Conservation (phyloP, 2,329 filamentous ascomycete genomes). For the Aspergillus transmontanensis region DNA sequence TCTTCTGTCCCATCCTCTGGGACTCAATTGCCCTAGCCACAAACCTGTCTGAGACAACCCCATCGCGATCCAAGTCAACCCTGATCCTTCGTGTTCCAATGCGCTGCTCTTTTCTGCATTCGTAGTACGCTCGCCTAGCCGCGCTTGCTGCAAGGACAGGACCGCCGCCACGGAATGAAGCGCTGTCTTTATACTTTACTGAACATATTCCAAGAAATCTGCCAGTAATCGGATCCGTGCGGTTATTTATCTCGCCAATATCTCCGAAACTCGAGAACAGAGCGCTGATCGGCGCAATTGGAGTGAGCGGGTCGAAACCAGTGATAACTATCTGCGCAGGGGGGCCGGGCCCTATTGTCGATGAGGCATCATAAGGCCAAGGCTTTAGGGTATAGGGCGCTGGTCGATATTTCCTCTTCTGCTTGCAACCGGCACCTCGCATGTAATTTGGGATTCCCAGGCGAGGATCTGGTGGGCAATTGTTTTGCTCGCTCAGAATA, state of each 20-base stretch:
- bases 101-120: conserved; percentile 74
- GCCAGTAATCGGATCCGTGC: conserved; percentile 91
- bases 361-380: conserved; percentile 78
- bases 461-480: conserved; percentile 79
- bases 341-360: conserved; percentile 84
- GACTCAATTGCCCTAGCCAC: conserved; percentile 73
- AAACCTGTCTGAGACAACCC: conserved; percentile 76
- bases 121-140: conserved; percentile 74
- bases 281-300: conserved; percentile 57
- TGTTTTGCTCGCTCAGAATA: conserved; percentile 56
- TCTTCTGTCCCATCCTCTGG: conserved; percentile 58
- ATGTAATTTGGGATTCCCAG: conserved; percentile 67
- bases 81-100: conserved; percentile 77
- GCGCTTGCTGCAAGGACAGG: conserved; percentile 73
- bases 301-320: conserved; percentile 90
- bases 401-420: conserved; percentile 71
- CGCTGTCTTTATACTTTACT: conserved; percentile 80
- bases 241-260: conserved; percentile 87
- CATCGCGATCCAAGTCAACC: conserved; percentile 88
- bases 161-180: conserved; percentile 52
- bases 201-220: conserved; percentile 92
- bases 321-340: conserved; percentile 89
- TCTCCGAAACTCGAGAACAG: conserved; percentile 57
- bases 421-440: conserved; percentile 63
- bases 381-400: conserved; percentile 77